Evolutionary conservation across 2,329 filamentous ascomycete genomes (phyloP).

Genomic region (Ophiostoma perfectum): DNA sequence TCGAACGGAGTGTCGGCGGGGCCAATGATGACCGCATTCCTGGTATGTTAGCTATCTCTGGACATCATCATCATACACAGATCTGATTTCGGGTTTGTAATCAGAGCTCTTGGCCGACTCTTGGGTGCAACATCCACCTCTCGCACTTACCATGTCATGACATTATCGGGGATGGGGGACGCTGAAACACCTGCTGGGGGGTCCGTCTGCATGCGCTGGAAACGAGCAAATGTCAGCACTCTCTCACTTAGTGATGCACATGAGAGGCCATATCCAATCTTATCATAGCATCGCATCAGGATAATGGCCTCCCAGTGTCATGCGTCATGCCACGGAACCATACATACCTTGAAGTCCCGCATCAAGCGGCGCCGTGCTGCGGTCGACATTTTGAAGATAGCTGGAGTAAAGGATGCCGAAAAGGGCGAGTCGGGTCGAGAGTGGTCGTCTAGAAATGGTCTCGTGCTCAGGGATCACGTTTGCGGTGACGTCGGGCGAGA

Average conservation of each 20-base stretch:
- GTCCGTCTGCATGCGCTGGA: conserved; percentile 96
- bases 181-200: conserved; percentile 95
- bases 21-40: conserved; percentile 98
- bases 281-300: not conserved
- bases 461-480: not conserved
- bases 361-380: conserved; percentile 92
- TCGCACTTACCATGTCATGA: conserved; percentile 79
- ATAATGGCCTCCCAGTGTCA: not conserved
- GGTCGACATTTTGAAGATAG: conserved; percentile 59
- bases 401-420: not conserved
- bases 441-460: not conserved
- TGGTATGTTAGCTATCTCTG: conserved; percentile 35
- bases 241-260: not conserved
- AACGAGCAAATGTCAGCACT: not conserved
- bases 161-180: conserved; percentile 91
- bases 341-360: conserved; percentile 94
- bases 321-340: not conserved
- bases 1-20: conserved; percentile 96
- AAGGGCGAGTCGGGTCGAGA: not conserved
- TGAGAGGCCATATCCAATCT: not conserved
- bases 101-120: not conserved
- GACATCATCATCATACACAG: not conserved
- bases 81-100: not conserved
- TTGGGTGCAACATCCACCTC: not conserved
- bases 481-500: not conserved